phyloP scores from a whole-genome alignment of 2,329 filamentous ascomycete species.

The Curvularia hawaiiensis region DNA sequence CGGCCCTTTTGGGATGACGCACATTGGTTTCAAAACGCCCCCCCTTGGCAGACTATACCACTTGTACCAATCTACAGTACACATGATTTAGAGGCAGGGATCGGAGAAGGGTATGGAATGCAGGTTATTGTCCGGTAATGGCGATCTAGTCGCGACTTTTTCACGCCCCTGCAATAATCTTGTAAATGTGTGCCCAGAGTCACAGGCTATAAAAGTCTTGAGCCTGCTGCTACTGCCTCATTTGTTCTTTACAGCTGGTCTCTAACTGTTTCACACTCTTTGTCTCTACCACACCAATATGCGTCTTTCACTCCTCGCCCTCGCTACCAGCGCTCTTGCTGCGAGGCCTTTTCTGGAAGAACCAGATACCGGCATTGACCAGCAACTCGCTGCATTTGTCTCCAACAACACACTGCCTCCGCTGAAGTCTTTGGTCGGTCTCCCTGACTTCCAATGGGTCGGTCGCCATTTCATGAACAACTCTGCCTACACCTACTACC shows the following conservation, averaged over 20 bases:
- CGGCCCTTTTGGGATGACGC: conserved; percentile 13
- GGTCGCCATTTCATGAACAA: conserved; percentile 56
- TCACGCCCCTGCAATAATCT: conserved; percentile 3
- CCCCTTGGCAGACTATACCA: conserved; percentile 6
- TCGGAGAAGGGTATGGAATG: not conserved
- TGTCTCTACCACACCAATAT: conserved; percentile 21
- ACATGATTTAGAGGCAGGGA: conserved; percentile 8
- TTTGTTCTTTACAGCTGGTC: not conserved
- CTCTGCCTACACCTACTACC: conserved; percentile 62
- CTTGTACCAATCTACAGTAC: conserved; percentile 2
- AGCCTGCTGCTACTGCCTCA: not conserved
- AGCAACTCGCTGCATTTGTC: conserved; percentile 22
- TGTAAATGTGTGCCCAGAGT: conserved; percentile 1
- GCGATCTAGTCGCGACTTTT: not conserved
- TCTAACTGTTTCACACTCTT: conserved; percentile 7
- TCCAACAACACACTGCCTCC: conserved; percentile 49
- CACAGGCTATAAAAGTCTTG: conserved; percentile 14
- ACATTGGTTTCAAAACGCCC: conserved; percentile 12
- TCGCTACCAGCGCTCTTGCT: conserved; percentile 37
- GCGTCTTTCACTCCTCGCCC: conserved; percentile 27
- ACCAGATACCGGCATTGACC: conserved; percentile 45
- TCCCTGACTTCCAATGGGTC: conserved; percentile 62
- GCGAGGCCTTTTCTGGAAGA: conserved; percentile 44
- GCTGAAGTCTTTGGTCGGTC: conserved; percentile 53
- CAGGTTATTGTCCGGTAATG: conserved; percentile 1